phyloP scores from a whole-genome alignment of 805 yeast genomes.

The Candida namnaoensis region DNA sequence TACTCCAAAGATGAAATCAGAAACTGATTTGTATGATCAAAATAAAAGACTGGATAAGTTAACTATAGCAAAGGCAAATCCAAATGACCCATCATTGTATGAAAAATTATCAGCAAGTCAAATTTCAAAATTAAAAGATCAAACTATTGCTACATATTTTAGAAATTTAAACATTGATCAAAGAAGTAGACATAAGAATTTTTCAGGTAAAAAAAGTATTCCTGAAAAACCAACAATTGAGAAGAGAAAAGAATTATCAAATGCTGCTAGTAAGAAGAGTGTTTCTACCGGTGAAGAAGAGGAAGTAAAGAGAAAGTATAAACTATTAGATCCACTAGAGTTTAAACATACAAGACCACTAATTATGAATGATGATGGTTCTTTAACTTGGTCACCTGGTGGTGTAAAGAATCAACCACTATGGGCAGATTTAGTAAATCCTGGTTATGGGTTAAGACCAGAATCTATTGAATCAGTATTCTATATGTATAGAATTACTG shows the following conservation, averaged over 20 bases:
- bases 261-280: no score
- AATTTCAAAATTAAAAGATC: background rate
- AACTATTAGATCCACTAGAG: no score
- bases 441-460: constrained; percentile 42
- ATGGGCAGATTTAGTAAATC: constrained; percentile 24
- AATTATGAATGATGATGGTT: constrained; percentile 2
- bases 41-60: constrained; percentile 5
- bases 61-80: background rate
- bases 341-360: background rate
- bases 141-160: no score
- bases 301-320: no score
- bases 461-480: constrained; percentile 55
- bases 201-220: no score
- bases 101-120: background rate
- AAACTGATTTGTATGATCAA: constrained; percentile 15
- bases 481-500: constrained; percentile 51
- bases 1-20: constrained; percentile 17
- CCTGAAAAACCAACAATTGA: no score
- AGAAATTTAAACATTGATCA: background rate
- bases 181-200: background rate
- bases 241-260: no score
- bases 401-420: constrained; percentile 17
- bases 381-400: constrained; percentile 4
- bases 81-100: background rate
- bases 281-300: no score